phyloP scores from a whole-genome alignment of 1,284 basidiomycete genomes.

The Gomphus sp. region DNA sequence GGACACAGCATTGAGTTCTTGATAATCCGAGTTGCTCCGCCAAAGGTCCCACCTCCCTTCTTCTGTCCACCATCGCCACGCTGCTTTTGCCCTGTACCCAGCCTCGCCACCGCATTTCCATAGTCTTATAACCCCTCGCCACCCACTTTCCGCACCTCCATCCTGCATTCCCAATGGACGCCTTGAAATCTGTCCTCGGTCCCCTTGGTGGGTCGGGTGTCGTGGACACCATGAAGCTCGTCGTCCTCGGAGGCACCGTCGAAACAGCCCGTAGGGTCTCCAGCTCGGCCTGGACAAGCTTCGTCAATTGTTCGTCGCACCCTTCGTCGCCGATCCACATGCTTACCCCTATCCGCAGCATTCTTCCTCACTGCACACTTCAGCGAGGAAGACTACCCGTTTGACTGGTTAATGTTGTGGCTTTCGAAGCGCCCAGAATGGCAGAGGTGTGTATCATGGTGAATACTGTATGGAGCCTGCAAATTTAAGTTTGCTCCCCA shows the following conservation, averaged over 20 bases:
- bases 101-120: no score
- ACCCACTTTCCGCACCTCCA: neutral
- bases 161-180: slow-evolving; percentile 46
- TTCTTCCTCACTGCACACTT: slow-evolving; percentile 83
- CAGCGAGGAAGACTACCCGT: slow-evolving; percentile 76
- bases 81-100: no score
- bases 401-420: slow-evolving; percentile 75
- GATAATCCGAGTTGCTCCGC: neutral
- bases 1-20: neutral
- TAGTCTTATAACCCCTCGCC: neutral
- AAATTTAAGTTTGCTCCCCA: neutral
- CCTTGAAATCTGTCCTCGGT: slow-evolving; percentile 70
- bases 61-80: neutral
- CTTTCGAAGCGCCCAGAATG: slow-evolving; percentile 70
- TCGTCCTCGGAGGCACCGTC: slow-evolving; percentile 75
- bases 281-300: slow-evolving; percentile 66
- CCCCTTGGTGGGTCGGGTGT: slow-evolving; percentile 68
- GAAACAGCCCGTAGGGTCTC: slow-evolving; percentile 74
- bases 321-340: neutral
- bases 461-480: neutral
- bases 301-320: slow-evolving; percentile 65
- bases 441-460: slow-evolving; percentile 38
- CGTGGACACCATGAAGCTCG: slow-evolving; percentile 79
- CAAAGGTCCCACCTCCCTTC: neutral
- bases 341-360: slow-evolving; percentile 30